Base-by-base conservation (phyloP, 371 early-diverging fungal genomes). In the Mortierella sp. region DNA sequence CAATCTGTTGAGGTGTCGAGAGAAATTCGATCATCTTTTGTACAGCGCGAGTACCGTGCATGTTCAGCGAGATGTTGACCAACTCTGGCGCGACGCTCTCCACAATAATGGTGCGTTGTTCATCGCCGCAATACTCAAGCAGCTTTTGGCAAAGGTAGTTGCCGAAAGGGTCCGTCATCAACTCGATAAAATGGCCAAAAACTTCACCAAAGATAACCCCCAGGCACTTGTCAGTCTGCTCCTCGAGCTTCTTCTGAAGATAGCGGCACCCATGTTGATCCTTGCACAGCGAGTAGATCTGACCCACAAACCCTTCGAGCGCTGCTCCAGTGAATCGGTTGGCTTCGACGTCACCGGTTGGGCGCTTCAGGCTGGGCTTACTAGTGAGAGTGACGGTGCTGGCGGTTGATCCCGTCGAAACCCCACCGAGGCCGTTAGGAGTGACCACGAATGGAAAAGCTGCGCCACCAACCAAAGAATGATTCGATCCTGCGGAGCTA, bases 21-120 rank as follows among this genome's bases (percentile, higher is more conserved):
- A 95, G 64, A 62, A 82, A 85, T 63, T 98, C 99, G 57, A 99
- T 92, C 79, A 96, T 84, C 80, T 95, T 96, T 76, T 99, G 98
- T 43, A 95, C 91, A 10, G 98, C 99, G 52, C 99, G 86, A 31
- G 98, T 98, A 19, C 99, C 99, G 78, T 98, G 98, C 89, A 96
- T 94, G 80, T 97, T 97, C 48, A 95, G 77, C 37, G 93, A 91
- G 47, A 98, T 92, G 31, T 78, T 83, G 34, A 92, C 85, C 27
- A 98, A 69, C 16, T 93, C 89, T 2, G 90, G 87, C 0, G 92
- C 85, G 0, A 94, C 90, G 7, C 78, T 84, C 45, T 89, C 84
- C 4, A 95, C 86, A 57, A 96, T 87, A 50, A 78, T 76, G 4
- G 86, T 87, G 25, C 91, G 83, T 79, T 96, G 95, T 2, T 79